phyloP scores from a whole-genome alignment of 192 early-diverging fungal genomes.

The Coemansia sp. region DNA sequence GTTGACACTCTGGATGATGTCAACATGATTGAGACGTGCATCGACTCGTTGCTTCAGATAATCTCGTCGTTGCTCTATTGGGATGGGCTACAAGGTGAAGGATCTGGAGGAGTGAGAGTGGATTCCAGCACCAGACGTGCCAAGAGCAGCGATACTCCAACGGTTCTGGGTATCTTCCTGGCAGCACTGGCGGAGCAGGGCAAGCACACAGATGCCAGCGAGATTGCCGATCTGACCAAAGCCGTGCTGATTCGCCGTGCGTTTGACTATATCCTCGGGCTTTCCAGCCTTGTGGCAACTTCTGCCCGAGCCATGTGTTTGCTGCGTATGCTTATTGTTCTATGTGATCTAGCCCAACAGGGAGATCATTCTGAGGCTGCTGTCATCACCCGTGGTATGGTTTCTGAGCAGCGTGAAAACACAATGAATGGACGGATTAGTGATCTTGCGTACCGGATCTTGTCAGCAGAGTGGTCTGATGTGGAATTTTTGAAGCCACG shows the following conservation, averaged over 20 bases:
- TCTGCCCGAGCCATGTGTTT: conserved; percentile 16
- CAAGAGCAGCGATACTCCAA: background rate
- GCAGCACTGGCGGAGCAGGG: conserved; percentile 34
- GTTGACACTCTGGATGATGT: conserved; percentile 23
- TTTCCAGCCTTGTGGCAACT: conserved; percentile 17
- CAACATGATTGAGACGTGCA: conserved; percentile 17
- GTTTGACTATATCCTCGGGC: conserved; percentile 35
- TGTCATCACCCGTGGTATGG: conserved; percentile 7
- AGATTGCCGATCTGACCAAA: conserved; percentile 14
- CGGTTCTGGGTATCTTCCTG: conserved; percentile 18
- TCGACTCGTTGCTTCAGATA: conserved; percentile 37
- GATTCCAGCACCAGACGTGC: background rate
- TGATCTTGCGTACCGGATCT: conserved; percentile 22
- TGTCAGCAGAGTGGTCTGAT: conserved; percentile 23
- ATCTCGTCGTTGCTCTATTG: conserved; percentile 28
- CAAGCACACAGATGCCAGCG: conserved; percentile 23
- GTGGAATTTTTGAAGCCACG: conserved; percentile 11
- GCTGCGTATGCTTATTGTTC: conserved; percentile 34
- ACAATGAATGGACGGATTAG: conserved; percentile 51
- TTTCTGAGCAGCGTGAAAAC: conserved; percentile 11
- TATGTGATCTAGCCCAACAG: conserved; percentile 20
- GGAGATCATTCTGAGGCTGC: background rate
- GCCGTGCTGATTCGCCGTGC: conserved; percentile 32
- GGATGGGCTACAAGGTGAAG: conserved; percentile 41
- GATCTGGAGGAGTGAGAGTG: background rate